Evolutionary conservation across 2,329 filamentous ascomycete genomes (phyloP).

Genomic region (Aspergillus costaricaensis): DNA sequence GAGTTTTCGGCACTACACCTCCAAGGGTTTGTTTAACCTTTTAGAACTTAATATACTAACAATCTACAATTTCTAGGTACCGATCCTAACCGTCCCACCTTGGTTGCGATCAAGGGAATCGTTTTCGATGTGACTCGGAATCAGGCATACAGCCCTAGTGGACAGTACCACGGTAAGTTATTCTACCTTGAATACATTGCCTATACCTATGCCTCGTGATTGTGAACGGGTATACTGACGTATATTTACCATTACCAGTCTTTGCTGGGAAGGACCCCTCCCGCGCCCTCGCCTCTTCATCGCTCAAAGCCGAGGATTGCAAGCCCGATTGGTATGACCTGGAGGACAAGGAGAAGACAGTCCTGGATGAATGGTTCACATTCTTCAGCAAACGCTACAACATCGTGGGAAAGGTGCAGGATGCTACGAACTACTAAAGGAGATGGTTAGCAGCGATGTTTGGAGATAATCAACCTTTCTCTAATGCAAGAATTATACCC

Average conservation of each 20-base stretch:
- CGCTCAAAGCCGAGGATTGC: slow-evolving; percentile 82
- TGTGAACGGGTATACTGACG: not conserved
- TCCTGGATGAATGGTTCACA: slow-evolving; percentile 87
- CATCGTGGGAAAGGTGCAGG: slow-evolving; percentile 56
- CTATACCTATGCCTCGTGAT: not conserved
- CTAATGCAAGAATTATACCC: slow-evolving; percentile 8
- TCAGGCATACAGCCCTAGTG: slow-evolving; percentile 77
- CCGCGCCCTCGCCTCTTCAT: slow-evolving; percentile 83
- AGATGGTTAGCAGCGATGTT: not conserved
- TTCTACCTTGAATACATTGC: not conserved
- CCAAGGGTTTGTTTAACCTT: not conserved
- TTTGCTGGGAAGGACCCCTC: slow-evolving; percentile 96
- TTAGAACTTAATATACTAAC: not conserved
- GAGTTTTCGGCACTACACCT: slow-evolving; percentile 37
- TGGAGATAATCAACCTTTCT: slow-evolving; percentile 2
- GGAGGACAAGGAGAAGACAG: slow-evolving; percentile 78
- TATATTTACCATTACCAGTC: slow-evolving; percentile 61
- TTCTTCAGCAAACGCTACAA: slow-evolving; percentile 99
- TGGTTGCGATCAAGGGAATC: slow-evolving; percentile 74
- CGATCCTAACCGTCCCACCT: slow-evolving; percentile 53
- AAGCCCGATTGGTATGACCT: slow-evolving; percentile 80
- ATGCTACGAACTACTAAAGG: slow-evolving; percentile 38
- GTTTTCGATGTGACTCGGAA: slow-evolving; percentile 95
- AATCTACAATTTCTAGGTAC: slow-evolving; percentile 32
- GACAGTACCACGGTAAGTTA: slow-evolving; percentile 77